Base-by-base conservation (phyloP, 352 stramenopile species). In the Bremia lactucae region DNA sequence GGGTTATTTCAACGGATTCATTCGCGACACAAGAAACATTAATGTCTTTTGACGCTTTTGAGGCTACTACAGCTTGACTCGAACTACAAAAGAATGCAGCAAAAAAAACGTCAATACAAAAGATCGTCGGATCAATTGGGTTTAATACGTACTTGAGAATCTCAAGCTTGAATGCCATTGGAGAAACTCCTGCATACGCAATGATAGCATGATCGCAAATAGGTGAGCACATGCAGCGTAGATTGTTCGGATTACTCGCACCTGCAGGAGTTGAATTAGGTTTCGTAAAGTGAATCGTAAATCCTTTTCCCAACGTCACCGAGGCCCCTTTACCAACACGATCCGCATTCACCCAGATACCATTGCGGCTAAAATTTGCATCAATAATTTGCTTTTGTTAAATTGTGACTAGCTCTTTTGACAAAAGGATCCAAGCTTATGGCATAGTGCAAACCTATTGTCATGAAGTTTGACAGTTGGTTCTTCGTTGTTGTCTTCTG, bases 251-350 rank as follows among this genome's bases (percentile, higher is more conserved):
- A 8, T 11, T 10, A 5, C 38, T 8, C n/a, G 22, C 51, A 65
- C 44, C 51, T 62, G 55, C 24, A 8, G 52, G 45, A 21, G 55
- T 51, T 9, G 70, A 44, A 8, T 72, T 73, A 31, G 76, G 76
- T 16, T 68, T 79, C 3, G 73, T 84, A 23, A 89, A 85, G 43
- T 89, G 76, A 18, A 89, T 45, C 1, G 72, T 87, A 49, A 52
- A 57, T 18, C 74, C 76, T 1, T 54, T 49, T 24, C 44, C 33
- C 11, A 89, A 31, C 16, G 31, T 21, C 13, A 47, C 48, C 13
- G 47, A 60, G 4, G 59, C 52, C 4, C 44, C 49, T 49, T 72
- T 76, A 31, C 72, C 71, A 8, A 87, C 40, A 19, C 42, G 58
- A 42, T 69, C 62, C 21, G 68, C 69, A 51, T 88, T 87, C 35